A percentile compares a stretch with the other conserved stretches of the same genome.
These are phyloP conservation scores for Ilyonectria sp. DNA, from an alignment of 2,329 filamentous ascomycete species.

Conservation along the genomic window DNA sequence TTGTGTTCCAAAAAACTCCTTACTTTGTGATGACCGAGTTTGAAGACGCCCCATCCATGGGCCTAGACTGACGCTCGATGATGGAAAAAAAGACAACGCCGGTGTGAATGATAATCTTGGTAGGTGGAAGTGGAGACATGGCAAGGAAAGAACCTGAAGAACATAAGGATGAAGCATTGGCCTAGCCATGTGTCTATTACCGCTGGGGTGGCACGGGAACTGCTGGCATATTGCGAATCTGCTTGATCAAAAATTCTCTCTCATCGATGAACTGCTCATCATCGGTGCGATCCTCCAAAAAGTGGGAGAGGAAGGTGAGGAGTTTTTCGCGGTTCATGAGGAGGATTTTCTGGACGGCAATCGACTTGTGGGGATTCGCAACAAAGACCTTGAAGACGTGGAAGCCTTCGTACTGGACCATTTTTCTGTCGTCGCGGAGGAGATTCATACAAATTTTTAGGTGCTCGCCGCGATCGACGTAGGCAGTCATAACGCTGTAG, in stretches of 20 bases:
- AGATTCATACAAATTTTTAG: slow-evolving; percentile 99
- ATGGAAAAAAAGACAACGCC: slow-evolving; percentile 5
- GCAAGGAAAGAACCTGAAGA: slow-evolving; percentile 5
- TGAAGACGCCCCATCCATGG: slow-evolving; percentile 1
- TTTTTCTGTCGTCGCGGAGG: slow-evolving; percentile 93
- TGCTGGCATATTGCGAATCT: slow-evolving; percentile 81
- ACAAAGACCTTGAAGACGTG: slow-evolving; percentile 99
- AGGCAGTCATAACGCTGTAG: slow-evolving; percentile 98
- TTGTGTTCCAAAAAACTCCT: not conserved
- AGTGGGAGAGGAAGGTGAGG: slow-evolving; percentile 89
- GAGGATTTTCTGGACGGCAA: slow-evolving; percentile 94
- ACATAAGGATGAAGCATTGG: not conserved
- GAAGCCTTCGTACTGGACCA: slow-evolving; percentile 99
- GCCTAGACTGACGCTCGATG: not conserved
- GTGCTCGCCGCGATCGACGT: slow-evolving; percentile 95
- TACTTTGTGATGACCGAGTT: not conserved
- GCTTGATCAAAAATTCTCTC: slow-evolving; percentile 95
- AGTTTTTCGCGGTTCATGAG: slow-evolving; percentile 96
- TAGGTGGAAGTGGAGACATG: not conserved
- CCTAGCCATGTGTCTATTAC: slow-evolving; percentile 38
- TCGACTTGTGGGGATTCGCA: slow-evolving; percentile 97
- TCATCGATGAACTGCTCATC: slow-evolving; percentile 99
- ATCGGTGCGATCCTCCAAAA: slow-evolving; percentile 94
- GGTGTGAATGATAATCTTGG: slow-evolving; percentile 7
- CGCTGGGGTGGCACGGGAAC: slow-evolving; percentile 69